Percentiles rank a stretch among this genome's conserved stretches.
Conservation (phyloP, 1,284 basidiomycete species). For the Melampsora allii-populina region DNA sequence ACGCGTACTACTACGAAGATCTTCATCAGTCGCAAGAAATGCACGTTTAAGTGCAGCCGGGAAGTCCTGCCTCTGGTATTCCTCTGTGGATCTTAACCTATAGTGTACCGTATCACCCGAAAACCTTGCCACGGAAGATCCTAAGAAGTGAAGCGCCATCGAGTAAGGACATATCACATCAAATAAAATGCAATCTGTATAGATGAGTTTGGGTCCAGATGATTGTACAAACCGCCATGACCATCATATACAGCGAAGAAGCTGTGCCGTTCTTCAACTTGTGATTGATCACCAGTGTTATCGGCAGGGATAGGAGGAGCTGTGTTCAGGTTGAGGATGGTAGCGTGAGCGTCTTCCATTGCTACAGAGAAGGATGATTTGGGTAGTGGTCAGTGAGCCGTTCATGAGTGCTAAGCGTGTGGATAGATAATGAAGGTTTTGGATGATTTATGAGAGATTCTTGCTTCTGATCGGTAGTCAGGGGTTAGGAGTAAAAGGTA, state of each 20-base stretch:
- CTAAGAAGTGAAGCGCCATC: conserved; percentile 55
- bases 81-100: conserved; percentile 68
- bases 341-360: conserved; percentile 98
- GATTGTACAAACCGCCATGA: conserved; percentile 75
- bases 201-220: conserved; percentile 8
- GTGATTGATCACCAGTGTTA: conserved; percentile 60
- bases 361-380: conserved; percentile 57
- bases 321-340: conserved; percentile 60
- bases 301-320: conserved; percentile 45
- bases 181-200: conserved; percentile 7
- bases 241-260: conserved; percentile 99
- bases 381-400: background rate
- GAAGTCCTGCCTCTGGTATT: conserved; percentile 70
- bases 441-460: conserved; percentile 8
- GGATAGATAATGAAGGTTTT: conserved; percentile 43
- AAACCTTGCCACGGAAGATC: conserved; percentile 82
- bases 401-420: conserved; percentile 42
- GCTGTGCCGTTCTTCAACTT: conserved; percentile 49
- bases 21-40: conserved; percentile 92
- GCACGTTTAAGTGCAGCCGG: conserved; percentile 76
- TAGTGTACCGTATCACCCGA: conserved; percentile 85
- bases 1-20: conserved; percentile 70
- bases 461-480: background rate
- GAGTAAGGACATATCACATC: background rate
- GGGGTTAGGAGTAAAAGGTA: conserved; percentile 44